Evolutionary conservation across 805 yeast genomes (phyloP), one percentile per base, ranked within the genome.

Genomic region (Monosporozyma aerobia): DNA sequence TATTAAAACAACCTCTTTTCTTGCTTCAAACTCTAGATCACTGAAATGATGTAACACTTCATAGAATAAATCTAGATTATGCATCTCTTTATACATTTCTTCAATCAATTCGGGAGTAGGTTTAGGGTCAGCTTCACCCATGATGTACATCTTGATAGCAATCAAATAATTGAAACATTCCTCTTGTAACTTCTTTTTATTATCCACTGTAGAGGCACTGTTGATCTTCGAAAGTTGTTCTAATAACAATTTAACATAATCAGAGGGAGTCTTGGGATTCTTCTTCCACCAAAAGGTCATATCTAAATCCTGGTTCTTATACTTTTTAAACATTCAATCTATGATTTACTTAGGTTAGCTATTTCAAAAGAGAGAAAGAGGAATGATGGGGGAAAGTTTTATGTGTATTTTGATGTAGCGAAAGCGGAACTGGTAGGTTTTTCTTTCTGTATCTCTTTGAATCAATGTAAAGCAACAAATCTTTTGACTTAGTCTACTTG

Each of bases 271-370:
- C 68, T 89, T 90, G 9, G 95, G 96, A 63, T 83, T 87, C 63
- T 96, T 78, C 58, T 89, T 87, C 77, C 94, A 92, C 60, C 94
- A 74, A 63, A 92, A 92, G 11, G 97, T 86, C 97, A 90, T 89
- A 50, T 60, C 67, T 46, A 64, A 48, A 45, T 63, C 67, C 48
- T 64, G 66, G 44, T 59, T 63, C 53, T 61, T 62, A 54, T 63
- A 62, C 49, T 64, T 63, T 55, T 63, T 64, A 47, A 63, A 63
- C 66, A 63, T 64, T 41, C 9, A 44, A 6, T 25, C 19, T 23
- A 29, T 13, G 14, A 41, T 33, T 8, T 39, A 14, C 3, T 35
- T 13, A 13, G 39, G 2, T 35, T 35, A 32, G 27, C 7, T n/a
- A 11, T 29, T 11, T 11, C 5, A 3, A n/a, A 11, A 3, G 7